Percentiles rank a stretch among this genome's conserved stretches.
These are phyloP conservation scores for Euphorbia peplus DNA, from an alignment of 345 rosid species.

Conservation along the genomic window DNA sequence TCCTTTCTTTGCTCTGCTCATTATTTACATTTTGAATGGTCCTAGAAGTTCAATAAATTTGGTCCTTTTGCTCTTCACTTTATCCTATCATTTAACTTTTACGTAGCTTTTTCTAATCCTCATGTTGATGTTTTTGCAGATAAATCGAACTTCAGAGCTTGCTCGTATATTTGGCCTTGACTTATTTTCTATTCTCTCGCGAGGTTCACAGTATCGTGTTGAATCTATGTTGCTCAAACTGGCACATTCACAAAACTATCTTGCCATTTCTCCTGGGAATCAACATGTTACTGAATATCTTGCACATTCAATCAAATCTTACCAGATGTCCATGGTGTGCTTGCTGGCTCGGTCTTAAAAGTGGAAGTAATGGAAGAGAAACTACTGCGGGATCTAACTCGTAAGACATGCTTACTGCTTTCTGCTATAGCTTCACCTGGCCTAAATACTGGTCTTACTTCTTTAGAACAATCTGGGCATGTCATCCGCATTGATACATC, in stretches of 20 bases:
- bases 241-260: constrained; percentile 92
- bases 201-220: constrained; percentile 97
- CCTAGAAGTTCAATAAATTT: background rate
- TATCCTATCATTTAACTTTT: background rate
- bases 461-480: constrained; percentile 70
- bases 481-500: constrained; percentile 51
- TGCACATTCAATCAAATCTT: no score
- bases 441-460: constrained; percentile 65
- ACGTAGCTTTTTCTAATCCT: background rate
- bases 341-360: constrained; percentile 68
- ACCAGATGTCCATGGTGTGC: constrained; percentile 59
- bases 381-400: constrained; percentile 77
- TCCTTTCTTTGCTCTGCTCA: background rate
- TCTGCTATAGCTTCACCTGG: constrained; percentile 64
- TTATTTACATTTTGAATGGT: background rate
- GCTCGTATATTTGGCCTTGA: constrained; percentile 97
- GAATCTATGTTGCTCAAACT: constrained; percentile 95
- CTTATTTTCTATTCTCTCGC: constrained; percentile 95
- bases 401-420: constrained; percentile 73
- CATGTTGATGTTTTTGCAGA: constrained; percentile 46
- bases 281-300: constrained; percentile 97
- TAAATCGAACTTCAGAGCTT: constrained; percentile 95
- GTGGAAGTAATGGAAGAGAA: constrained; percentile 98
- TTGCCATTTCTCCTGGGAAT: constrained; percentile 91
- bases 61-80: background rate